These are phyloP conservation scores for Theileria parva DNA, from an alignment of 169 alveolate genomes.

Conservation along the genomic window DNA sequence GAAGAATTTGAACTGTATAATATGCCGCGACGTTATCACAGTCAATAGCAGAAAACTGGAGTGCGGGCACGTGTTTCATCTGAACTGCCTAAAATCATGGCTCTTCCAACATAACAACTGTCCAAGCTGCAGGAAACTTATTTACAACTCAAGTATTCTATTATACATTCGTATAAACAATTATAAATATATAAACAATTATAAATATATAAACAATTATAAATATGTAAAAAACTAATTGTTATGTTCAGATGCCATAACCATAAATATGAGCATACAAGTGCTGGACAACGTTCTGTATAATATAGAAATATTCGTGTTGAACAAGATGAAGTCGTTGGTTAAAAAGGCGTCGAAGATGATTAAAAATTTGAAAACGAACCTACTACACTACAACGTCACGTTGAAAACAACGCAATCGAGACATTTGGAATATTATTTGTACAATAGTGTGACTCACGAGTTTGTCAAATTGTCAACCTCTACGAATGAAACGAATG, in stretches of 20 bases:
- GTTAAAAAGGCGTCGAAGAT: background rate
- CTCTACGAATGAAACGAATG: background rate
- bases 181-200: no score
- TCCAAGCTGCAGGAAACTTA: slow-evolving; percentile 79
- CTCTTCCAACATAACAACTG: slow-evolving; percentile 82
- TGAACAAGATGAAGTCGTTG: background rate
- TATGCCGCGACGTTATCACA: slow-evolving; percentile 81
- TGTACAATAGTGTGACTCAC: background rate
- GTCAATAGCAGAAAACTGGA: slow-evolving; percentile 79
- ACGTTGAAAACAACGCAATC: background rate
- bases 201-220: no score
- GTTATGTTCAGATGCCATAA: background rate
- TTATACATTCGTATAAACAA: no score
- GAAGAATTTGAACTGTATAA: slow-evolving; percentile 77
- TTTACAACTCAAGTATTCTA: slow-evolving; percentile 8
- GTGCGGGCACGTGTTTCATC: slow-evolving; percentile 85
- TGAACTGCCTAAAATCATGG: slow-evolving; percentile 82
- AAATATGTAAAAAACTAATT: no score
- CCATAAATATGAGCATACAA: background rate
- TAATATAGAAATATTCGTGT: background rate
- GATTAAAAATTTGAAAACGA: background rate
- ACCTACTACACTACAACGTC: background rate
- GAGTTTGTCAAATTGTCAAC: background rate
- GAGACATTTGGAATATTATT: background rate
- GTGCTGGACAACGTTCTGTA: background rate